These are phyloP conservation scores for Aspergillus nanangensis DNA, from an alignment of 495 filamentous ascomycete genomes.

Conservation along the genomic window DNA sequence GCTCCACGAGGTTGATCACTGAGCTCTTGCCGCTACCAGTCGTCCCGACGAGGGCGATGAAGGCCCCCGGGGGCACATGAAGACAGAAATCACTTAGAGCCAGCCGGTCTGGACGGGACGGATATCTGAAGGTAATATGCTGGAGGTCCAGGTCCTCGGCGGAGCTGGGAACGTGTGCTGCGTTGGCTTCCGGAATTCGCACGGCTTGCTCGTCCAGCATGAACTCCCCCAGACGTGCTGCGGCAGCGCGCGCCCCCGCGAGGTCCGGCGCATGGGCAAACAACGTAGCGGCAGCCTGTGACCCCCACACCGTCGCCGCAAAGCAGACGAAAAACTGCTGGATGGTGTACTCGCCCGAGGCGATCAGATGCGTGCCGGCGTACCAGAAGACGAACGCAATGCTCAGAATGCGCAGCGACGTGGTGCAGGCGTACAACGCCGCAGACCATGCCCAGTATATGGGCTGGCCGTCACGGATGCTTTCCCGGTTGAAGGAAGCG, in stretches of 20 bases:
- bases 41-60: conserved; percentile 39
- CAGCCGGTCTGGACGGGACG: neutral
- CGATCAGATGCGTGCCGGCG: conserved; percentile 36
- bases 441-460: conserved; percentile 4
- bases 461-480: neutral
- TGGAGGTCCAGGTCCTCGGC: conserved; percentile 3
- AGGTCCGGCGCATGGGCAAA: conserved; percentile 43
- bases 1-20: conserved; percentile 40
- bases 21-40: conserved; percentile 58
- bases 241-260: conserved; percentile 32
- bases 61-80: conserved; percentile 42
- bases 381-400: conserved; percentile 49
- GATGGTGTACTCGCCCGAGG: conserved; percentile 39
- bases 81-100: conserved; percentile 6
- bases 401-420: conserved; percentile 20
- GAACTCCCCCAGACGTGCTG: no score
- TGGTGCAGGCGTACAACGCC: conserved; percentile 3
- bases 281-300: conserved; percentile 40
- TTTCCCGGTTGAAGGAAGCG: neutral
- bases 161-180: neutral
- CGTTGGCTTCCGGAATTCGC: neutral
- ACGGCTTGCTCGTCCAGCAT: no score
- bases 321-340: conserved; percentile 49
- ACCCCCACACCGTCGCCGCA: conserved; percentile 46
- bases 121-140: conserved; percentile 8